Percentiles rank a stretch among this genome's conserved stretches.
Evolutionary conservation across 164 flowering plant species (phyloP).

Genomic region (Houttuynia cordata): DNA sequence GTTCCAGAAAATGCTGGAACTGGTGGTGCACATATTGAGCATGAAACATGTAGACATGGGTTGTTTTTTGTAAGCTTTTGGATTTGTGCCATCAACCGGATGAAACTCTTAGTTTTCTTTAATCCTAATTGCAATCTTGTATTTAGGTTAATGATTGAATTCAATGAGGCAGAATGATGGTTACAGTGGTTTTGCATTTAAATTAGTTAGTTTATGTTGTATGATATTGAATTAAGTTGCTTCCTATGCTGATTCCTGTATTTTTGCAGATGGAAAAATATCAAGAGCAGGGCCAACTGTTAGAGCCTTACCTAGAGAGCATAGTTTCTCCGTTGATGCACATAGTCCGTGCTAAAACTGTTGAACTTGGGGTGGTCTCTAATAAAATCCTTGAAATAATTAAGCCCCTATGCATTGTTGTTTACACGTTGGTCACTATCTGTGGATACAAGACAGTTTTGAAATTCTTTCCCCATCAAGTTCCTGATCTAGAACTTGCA

Average conservation of each 20-base stretch:
- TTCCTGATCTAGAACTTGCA: constrained; percentile 90
- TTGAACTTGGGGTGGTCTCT: constrained; percentile 42
- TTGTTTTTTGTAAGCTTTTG: too few relatives aligned
- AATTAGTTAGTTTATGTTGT: too few relatives aligned
- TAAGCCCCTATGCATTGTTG: constrained; percentile 71
- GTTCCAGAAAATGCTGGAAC: too few relatives aligned
- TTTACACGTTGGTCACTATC: constrained; percentile 77
- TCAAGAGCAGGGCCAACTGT: constrained; percentile 81
- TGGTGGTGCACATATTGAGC: too few relatives aligned
- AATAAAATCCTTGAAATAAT: constrained; percentile 56
- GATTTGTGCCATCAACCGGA: too few relatives aligned
- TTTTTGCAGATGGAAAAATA: constrained; percentile 76
- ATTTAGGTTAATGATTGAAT: too few relatives aligned
- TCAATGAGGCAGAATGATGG: too few relatives aligned
- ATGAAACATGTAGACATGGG: too few relatives aligned
- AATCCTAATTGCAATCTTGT: too few relatives aligned
- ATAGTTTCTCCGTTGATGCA: constrained; percentile 81
- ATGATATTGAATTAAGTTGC: neutral
- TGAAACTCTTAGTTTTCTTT: too few relatives aligned
- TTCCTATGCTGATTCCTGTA: neutral
- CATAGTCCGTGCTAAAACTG: constrained; percentile 55
- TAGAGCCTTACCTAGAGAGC: constrained; percentile 90
- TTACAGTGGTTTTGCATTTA: too few relatives aligned
- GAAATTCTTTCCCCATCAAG: constrained; percentile 94
- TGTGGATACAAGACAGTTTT: constrained; percentile 92